phyloP scores from a whole-genome alignment of 345 rosid species.

The Noccaea caerulescens region DNA sequence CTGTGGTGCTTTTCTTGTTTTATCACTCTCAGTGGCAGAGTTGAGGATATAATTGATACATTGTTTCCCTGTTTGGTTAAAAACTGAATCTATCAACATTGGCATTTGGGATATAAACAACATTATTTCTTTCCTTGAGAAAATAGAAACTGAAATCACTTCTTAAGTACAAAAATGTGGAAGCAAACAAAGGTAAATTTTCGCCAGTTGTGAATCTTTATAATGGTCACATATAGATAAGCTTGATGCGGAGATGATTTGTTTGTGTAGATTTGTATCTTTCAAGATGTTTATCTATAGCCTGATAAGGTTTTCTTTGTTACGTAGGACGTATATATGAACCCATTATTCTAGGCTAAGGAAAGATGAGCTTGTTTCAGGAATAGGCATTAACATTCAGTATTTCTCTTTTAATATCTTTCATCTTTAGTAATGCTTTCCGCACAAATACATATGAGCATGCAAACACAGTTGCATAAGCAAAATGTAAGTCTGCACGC shows the following conservation, averaged over 20 bases:
- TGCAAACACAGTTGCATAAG: too few species aligned
- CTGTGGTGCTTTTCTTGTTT: not conserved
- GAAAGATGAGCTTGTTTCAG: not conserved
- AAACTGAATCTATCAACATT: not conserved
- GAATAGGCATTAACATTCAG: not conserved
- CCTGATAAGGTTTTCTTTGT: not conserved
- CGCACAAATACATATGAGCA: not conserved
- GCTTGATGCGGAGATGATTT: conserved; percentile 3
- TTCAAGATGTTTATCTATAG: conserved; percentile 2
- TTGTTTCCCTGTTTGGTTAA: not conserved
- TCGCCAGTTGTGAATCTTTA: not conserved
- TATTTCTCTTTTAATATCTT: conserved; percentile 1
- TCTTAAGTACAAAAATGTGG: not conserved
- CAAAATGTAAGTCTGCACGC: too few species aligned
- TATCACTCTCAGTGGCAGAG: conserved; percentile 9
- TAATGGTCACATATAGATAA: not conserved
- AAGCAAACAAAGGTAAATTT: not conserved
- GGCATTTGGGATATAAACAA: not conserved
- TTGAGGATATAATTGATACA: conserved; percentile 9
- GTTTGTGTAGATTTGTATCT: not conserved
- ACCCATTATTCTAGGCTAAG: not conserved
- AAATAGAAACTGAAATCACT: not conserved
- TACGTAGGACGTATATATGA: not conserved
- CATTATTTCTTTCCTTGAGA: not conserved
- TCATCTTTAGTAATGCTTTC: not conserved